Base-by-base conservation (phyloP, 441 rosid genomes). In the Gossypium trilobum region DNA sequence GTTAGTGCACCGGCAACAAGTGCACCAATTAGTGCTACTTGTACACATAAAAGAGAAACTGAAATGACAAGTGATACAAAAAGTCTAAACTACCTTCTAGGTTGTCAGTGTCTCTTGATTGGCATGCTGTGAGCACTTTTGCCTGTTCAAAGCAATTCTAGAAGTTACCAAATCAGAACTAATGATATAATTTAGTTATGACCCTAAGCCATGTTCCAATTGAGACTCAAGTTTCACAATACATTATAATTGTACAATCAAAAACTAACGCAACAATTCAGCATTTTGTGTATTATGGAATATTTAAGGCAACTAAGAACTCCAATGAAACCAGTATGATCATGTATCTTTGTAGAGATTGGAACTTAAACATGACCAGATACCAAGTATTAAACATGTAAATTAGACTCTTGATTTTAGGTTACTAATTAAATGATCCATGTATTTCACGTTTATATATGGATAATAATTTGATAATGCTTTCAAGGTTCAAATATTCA, bases 41-140 rank as follows among this genome's bases (percentile, higher is more conserved):
- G 72, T 27, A 7, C 27, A 46, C 22, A 51, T n/a, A 51, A 51
- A 27, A 59, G 9, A 8, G 5, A 50, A 52, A 66, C 3, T 48
- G 10, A 73, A 74, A 48, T 27, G 46, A 48, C 31, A 55, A 73
- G 56, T 4, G 11, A 58, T 22, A 9, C 54, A 27, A 14, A 36
- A 51, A 9, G 62, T n/a, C 65, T 50, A 19, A 5, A 62, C 73
- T 84, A 92, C 99, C 97, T 77, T 91, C 91, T 31, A 83, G 27
- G 19, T 63, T 56, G 70, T 90, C 86, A n/a, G 58, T 44, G 71
- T 74, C 78, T 78, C 82, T 88, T 20, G 98, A 83, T 75, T 92
- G 98, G 85, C 97, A 95, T 25, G 82, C 85, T 14, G 93, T 89
- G 60, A 95, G 96, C 57, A 92, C 89, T 82, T 79, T 91, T 29